Evolutionary conservation across 163 green algal genomes (phyloP), one percentile per base, ranked within the genome.

Genomic region (Volvox carteri): DNA sequence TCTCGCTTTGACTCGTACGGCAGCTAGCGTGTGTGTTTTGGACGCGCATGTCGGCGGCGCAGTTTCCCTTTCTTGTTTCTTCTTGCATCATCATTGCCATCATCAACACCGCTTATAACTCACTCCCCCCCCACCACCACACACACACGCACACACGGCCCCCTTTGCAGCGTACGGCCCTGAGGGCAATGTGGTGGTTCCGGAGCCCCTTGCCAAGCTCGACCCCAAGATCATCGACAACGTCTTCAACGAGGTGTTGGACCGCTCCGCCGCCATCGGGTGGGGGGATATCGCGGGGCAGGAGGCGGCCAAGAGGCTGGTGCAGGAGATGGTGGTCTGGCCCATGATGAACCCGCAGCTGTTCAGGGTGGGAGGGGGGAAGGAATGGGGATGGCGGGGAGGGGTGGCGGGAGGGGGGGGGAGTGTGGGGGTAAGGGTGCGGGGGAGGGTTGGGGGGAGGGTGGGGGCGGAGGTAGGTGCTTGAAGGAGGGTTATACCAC

Each of bases 321-420:
- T 99, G 52, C 94, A 99, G 92, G 98, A 99, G 93, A 95, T 99
- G 73, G 96, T 99, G 39, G 98, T 99, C 35, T 99, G 98, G 98
- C 98, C 98, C 44, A 98, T 99, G 92, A 91, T 98, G 56, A 98
- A 99, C 92, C 98, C 98, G 18, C 76, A 97, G 56, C 93, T 99
- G n/a, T 99, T 99, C 92, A 97, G 88, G 88, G 97, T 97, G 46
- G 79, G 65, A 41, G 35, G 33, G 65, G 30, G 56, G n/a, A n/a
- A n/a, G n/a, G n/a, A n/a, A n/a, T n/a, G n/a, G n/a, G n/a, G n/a
- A n/a, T n/a, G 48, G 48, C 48, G 48, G 48, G 48, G 48, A 58
- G 48, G 48, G 48, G 48, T n/a, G 48, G 14, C 48, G 60, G 60
- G 60, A 19, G 4, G 60, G 60, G 11, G 9, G n/a, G 60, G 23